Conservation (phyloP, 31 red algal species). For the Asparagopsis taxiformis region DNA sequence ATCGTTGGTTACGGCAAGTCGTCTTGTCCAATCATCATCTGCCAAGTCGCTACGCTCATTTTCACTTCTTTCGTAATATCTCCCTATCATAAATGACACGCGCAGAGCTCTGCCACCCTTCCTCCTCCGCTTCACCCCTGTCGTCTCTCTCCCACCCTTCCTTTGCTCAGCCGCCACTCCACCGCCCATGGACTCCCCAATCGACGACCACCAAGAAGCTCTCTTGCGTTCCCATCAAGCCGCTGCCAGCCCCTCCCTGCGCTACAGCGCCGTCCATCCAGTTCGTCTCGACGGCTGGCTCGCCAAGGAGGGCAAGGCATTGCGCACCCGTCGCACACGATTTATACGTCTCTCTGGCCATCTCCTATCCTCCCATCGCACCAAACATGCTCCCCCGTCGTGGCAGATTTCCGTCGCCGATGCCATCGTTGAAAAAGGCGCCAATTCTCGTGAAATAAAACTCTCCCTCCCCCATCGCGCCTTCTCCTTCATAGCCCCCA, state of each 20-base stretch:
- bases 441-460: constrained; percentile 48
- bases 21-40: too few relatives aligned
- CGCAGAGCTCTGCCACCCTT: too few relatives aligned
- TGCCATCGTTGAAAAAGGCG: constrained; percentile 29
- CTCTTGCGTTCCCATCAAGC: constrained; percentile 36
- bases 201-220: constrained; percentile 9
- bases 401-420: constrained; percentile 43
- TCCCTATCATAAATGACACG: too few relatives aligned
- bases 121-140: background rate
- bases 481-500: constrained; percentile 76
- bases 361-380: constrained; percentile 37
- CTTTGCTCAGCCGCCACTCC: background rate
- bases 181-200: background rate
- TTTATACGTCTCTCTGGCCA: constrained; percentile 37
- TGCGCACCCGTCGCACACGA: constrained; percentile 39
- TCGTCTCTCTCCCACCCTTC: background rate
- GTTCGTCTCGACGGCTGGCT: constrained; percentile 43
- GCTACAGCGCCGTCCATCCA: constrained; percentile 33
- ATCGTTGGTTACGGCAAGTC: too few relatives aligned
- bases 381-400: constrained; percentile 12
- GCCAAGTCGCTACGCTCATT: too few relatives aligned
- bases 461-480: constrained; percentile 35
- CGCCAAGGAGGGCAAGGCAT: constrained; percentile 42
- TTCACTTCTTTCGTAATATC: too few relatives aligned
- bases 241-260: constrained; percentile 25